Conservation (phyloP, 2,329 filamentous ascomycete genomes). For the Venturia pyrina region DNA sequence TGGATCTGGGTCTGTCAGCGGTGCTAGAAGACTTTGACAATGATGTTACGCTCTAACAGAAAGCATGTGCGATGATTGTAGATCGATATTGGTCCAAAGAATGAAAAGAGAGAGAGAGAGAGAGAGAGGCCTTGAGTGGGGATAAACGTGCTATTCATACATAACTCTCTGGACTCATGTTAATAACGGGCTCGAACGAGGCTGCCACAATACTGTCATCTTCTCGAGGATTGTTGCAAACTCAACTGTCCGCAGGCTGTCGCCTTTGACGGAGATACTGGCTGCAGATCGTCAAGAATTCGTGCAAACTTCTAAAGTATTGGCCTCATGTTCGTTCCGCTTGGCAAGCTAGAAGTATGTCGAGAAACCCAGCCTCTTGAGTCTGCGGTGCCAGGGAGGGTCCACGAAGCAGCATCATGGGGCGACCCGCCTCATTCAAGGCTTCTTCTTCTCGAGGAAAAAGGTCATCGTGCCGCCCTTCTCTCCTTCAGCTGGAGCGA, state of each 20-base stretch:
- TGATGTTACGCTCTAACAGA: too few species aligned
- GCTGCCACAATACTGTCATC: not conserved
- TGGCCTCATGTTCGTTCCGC: not conserved
- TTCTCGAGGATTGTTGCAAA: not conserved
- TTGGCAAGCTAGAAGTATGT: not conserved
- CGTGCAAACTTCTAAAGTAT: not conserved
- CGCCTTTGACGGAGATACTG: not conserved
- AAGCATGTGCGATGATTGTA: not conserved
- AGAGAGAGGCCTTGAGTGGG: not conserved
- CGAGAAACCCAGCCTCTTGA: not conserved
- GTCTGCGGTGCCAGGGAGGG: not conserved
- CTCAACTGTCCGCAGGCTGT: not conserved
- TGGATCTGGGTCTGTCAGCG: too few species aligned
- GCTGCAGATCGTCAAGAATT: not conserved
- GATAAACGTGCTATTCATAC: not conserved
- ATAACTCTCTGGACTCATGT: not conserved
- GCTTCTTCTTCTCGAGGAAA: constrained; percentile 1
- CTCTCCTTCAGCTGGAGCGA: not conserved
- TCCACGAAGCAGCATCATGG: not conserved
- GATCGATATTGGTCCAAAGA: too few species aligned
- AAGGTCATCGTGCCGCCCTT: not conserved
- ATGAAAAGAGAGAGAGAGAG: not conserved
- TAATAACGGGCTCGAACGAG: not conserved
- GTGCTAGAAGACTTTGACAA: too few species aligned
- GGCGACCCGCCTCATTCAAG: not conserved